Base-by-base conservation (phyloP, 768 basidiomycete genomes). In the Tricholoma sp. region DNA sequence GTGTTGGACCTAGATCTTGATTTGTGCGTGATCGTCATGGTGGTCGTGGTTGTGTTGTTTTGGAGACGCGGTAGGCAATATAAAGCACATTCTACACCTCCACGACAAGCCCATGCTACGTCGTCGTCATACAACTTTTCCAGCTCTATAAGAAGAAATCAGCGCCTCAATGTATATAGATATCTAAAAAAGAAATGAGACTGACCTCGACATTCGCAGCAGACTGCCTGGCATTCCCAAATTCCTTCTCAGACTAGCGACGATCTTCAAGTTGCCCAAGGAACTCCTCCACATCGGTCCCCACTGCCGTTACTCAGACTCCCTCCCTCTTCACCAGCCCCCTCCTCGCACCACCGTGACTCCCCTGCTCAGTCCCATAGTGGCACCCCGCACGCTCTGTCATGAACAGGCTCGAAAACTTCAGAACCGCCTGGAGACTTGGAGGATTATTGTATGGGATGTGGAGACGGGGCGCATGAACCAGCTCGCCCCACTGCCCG, bases 151-250 rank as follows among this genome's bases (percentile, higher is more conserved):
- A 24, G 24, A 24, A 24, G 24, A 24, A 24, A 24, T 24, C 24
- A 24, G 24, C 24, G 24, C 24, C 24, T 24, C 13, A 57, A 8
- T 34, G 34, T 24, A 17, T 32, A 31, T n/a, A n/a, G n/a, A n/a
- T n/a, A n/a, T 24, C 4, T 24, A 24, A 24, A 24, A 24, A 24
- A 4, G 33, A 57, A 20, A 31, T 45, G 41, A 54, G 57, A 34
- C 91, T 72, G 62, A 94, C 93, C 63, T 92, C 89, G 44, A 97
- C 81, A 63, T 84, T 86, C 6, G 76, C 70, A 10, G 92, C 92
- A 78, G 95, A 97, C 65, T 93, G 91, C 58, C 86, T 80, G 4
- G 94, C 90, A 92, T 85, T 0, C 82, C 83, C 67, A 94, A 74
- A 69, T 91, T 89, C 61, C 88, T 74, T 66, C 84, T 80, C 50